Base-by-base conservation (phyloP, 2,329 filamentous ascomycete genomes). In the Epichloe festucae region DNA sequence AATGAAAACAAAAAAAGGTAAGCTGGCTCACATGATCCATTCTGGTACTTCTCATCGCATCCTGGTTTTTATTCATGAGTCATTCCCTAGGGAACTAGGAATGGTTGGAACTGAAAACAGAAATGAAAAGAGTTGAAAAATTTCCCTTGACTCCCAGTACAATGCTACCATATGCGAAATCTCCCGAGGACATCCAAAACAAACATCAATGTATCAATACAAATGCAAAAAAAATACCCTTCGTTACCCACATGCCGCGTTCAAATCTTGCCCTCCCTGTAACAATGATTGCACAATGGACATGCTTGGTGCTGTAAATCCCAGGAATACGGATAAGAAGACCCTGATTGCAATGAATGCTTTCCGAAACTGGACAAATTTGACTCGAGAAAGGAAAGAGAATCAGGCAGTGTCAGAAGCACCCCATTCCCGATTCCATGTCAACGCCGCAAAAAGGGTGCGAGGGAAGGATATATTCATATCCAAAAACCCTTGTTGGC, bases 301-400 rank as follows among this genome's bases (percentile, higher is more conserved):
- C 35, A 49, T 43, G 40, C 54, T 31, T 49, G 50, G 49, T 54
- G n/a, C 47, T 54, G 53, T 53, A 46, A 43, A 48, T 54, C 52
- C 50, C 45, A 53, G 51, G 44, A 47, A 42, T 19, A 43, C 34
- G 21, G 23, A 14, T 14, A 31, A 10, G 7, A 19, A 49, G 21
- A 40, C 35, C 49, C 17, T 17, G 27, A 47, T 56, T 57, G 55
- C 55, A 52, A 19, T 2, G 11, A 14, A n/a, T 42, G 40, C 40
- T 42, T 19, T 10, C 4, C 10, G 17, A 23, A 12, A 17, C 40
- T 42, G 17, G 40, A 14, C 40, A 1, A 23, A 42, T 19, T 19
- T 23, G n/a, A 21, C 8, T 19, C 40, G 19, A 21, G 7, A 23
- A 12, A 19, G 12, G 17, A 21, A 21, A 21, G 19, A 8, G 14